Conservation (phyloP, 306 rosid species). For the Vicia villosa region DNA sequence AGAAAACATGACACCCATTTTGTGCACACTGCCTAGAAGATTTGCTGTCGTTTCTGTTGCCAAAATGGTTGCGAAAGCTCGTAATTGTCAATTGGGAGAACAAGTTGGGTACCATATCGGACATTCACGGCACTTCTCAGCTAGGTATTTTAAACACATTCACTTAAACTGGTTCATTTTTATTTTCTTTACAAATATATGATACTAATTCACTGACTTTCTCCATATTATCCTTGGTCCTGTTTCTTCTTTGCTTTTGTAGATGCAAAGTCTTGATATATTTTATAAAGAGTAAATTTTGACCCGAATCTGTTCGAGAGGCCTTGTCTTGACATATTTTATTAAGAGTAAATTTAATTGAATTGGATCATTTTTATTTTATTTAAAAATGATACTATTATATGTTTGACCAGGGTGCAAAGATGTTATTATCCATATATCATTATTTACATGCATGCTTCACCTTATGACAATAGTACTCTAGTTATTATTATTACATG, state of each 20-base stretch:
- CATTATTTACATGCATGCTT: conserved; percentile 11
- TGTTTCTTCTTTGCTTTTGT: conserved; percentile 11
- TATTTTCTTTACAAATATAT: background rate
- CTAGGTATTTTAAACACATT: conserved; percentile 47
- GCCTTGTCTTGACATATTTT: conserved; percentile 10
- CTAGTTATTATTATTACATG: conserved; percentile 14
- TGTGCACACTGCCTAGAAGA: conserved; percentile 92
- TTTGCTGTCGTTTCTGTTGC: conserved; percentile 91
- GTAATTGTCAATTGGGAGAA: conserved; percentile 70
- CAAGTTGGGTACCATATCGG: conserved; percentile 96
- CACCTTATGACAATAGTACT: background rate
- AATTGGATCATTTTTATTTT: conserved; percentile 2
- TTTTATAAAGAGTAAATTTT: conserved; percentile 21
- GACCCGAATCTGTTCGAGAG: background rate
- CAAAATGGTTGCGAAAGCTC: conserved; percentile 82
- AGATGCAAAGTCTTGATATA: conserved; percentile 6
- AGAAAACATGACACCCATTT: conserved; percentile 70
- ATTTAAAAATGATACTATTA: background rate
- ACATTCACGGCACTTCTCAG: conserved; percentile 64
- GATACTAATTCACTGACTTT: conserved; percentile 15
- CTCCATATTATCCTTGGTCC: conserved; percentile 9
- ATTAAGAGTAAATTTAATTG: conserved; percentile 2
- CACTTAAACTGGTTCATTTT: conserved; percentile 1
- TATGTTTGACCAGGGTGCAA: conserved; percentile 15
- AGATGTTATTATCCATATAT: conserved; percentile 21